Conservation (phyloP, 164 flowering plant species). For the Dillenia turbinata region DNA sequence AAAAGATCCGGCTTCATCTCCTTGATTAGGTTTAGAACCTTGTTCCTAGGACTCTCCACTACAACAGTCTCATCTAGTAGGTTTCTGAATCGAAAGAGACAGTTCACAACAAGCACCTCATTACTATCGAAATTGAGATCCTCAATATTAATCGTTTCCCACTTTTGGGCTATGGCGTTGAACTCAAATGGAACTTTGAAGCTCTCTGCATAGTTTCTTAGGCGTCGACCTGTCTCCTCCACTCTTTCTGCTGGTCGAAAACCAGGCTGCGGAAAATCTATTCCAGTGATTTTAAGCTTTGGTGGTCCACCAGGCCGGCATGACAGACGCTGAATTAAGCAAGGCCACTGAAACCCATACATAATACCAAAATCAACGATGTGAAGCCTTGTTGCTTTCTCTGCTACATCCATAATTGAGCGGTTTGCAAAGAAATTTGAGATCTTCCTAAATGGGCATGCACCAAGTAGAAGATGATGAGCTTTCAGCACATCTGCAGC, state of each 20-base stretch:
- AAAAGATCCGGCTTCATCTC: conserved; percentile 17
- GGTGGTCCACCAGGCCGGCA: conserved; percentile 28
- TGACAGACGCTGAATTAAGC: conserved; percentile 24
- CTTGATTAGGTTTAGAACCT: conserved; percentile 16
- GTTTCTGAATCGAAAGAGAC: conserved; percentile 15
- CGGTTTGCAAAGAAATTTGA: conserved; percentile 21
- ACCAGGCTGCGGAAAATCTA: conserved; percentile 30
- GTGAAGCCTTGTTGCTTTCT: conserved; percentile 22
- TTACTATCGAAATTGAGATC: conserved; percentile 17
- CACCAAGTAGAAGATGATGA: conserved; percentile 16
- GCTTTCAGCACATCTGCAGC: conserved; percentile 27
- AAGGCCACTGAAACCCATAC: conserved; percentile 30
- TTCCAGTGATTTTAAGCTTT: conserved; percentile 27
- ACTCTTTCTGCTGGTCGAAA: conserved; percentile 24
- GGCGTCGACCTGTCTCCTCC: conserved; percentile 27
- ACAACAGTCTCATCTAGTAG: conserved; percentile 26
- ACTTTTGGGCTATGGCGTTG: conserved; percentile 19
- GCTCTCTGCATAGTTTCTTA: conserved; percentile 19
- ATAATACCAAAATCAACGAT: conserved; percentile 25
- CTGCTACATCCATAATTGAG: conserved; percentile 18
- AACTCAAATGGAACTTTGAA: conserved; percentile 29
- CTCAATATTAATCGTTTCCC: conserved; percentile 20
- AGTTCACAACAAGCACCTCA: conserved; percentile 25
- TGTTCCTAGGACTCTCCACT: conserved; percentile 22
- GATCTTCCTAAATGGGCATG: conserved; percentile 25